Conservation (phyloP, 495 filamentous ascomycete species). For the Poronia punctata region DNA sequence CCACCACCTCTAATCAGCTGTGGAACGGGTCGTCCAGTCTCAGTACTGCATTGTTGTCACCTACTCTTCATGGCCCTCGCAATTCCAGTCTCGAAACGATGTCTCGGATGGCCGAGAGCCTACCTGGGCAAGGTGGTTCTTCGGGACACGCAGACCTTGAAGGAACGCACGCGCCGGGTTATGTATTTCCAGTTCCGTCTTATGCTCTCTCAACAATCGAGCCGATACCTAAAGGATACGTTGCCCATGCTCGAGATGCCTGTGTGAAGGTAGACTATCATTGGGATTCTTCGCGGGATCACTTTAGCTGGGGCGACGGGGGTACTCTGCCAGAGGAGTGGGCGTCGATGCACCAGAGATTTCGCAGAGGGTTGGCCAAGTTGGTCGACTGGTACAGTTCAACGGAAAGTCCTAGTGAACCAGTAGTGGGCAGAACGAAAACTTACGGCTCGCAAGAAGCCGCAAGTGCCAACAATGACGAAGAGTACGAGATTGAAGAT, state of each 20-base stretch:
- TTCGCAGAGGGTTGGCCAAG: slow-evolving; percentile 64
- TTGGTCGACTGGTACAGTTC: slow-evolving; percentile 75
- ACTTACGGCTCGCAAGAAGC: no score
- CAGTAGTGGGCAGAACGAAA: slow-evolving; percentile 35
- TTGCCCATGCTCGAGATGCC: slow-evolving; percentile 84
- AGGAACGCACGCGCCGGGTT: slow-evolving; percentile 32
- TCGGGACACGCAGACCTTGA: slow-evolving; percentile 11
- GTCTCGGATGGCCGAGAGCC: slow-evolving; percentile 16
- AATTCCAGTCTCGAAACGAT: slow-evolving; percentile 19
- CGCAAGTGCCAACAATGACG: slow-evolving; percentile 35
- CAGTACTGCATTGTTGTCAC: slow-evolving; percentile 9
- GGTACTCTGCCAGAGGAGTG: slow-evolving; percentile 90
- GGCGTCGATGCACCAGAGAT: slow-evolving; percentile 86
- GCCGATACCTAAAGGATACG: slow-evolving; percentile 79
- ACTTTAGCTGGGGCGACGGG: slow-evolving; percentile 75
- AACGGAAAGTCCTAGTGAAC: slow-evolving; percentile 42
- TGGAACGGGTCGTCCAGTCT: slow-evolving; percentile 27
- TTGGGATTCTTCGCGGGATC: slow-evolving; percentile 84
- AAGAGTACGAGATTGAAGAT: slow-evolving; percentile 56
- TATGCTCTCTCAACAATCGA: slow-evolving; percentile 77
- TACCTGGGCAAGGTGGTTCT: slow-evolving; percentile 19
- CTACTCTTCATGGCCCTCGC: slow-evolving; percentile 7
- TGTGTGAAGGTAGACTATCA: slow-evolving; percentile 82
- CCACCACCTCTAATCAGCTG: slow-evolving; percentile 23
- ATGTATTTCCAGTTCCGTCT: slow-evolving; percentile 67